phyloP scores from a whole-genome alignment of 2,329 filamentous ascomycete genomes.

The Paramyrothecium sp. region DNA sequence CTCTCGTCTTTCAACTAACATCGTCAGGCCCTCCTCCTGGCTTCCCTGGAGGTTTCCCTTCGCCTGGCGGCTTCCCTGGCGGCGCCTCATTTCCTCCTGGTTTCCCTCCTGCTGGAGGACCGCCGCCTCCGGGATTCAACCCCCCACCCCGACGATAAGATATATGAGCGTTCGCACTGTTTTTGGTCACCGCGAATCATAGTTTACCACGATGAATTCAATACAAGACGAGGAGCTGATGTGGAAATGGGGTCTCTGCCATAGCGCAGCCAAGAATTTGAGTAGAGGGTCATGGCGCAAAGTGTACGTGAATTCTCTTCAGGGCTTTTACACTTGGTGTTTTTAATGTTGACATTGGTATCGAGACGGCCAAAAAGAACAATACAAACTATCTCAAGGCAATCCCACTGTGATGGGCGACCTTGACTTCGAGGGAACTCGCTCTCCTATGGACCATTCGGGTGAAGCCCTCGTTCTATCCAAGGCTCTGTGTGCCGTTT shows the following conservation, averaged over 20 bases:
- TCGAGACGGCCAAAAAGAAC: background rate
- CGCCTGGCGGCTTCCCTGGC: constrained; percentile 40
- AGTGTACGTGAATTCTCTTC: background rate
- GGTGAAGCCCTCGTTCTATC: no score
- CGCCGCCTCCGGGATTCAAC: constrained; percentile 71
- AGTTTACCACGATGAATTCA: constrained; percentile 6
- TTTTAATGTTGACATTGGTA: constrained; percentile 8
- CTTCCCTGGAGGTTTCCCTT: constrained; percentile 48
- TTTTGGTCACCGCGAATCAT: background rate
- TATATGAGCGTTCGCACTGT: constrained; percentile 14
- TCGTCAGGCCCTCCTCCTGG: constrained; percentile 45
- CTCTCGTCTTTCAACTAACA: constrained; percentile 26
- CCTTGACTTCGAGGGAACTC: no score
- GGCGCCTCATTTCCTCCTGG: constrained; percentile 47
- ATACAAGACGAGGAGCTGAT: background rate
- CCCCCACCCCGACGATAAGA: constrained; percentile 62
- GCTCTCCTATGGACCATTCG: no score
- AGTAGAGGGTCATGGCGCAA: background rate
- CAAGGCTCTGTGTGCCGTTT: no score
- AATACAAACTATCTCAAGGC: background rate
- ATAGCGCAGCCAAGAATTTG: background rate
- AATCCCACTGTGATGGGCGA: no score
- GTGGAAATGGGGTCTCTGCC: background rate
- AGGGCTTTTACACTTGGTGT: background rate
- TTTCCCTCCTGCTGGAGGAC: constrained; percentile 48